Evolutionary conservation across 2,329 filamentous ascomycete species (phyloP).

Genomic region (Penicillium hordei): DNA sequence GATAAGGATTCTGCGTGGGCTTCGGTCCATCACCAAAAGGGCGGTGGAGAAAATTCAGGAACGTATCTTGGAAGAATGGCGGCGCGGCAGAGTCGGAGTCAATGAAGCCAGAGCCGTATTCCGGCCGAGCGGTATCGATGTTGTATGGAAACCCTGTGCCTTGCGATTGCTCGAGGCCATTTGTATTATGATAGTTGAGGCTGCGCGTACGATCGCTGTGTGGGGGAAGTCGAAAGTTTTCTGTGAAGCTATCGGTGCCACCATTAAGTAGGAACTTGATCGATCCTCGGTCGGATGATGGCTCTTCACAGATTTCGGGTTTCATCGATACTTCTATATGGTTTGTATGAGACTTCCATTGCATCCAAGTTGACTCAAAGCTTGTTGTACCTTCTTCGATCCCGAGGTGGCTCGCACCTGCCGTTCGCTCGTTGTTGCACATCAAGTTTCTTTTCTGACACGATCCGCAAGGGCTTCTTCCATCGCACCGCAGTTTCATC

Average conservation of each 20-base stretch:
- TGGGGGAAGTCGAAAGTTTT: conserved; percentile 46
- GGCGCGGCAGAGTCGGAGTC: conserved; percentile 28
- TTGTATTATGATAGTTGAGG: conserved; percentile 39
- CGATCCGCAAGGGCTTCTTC: conserved; percentile 45
- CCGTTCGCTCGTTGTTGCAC: conserved; percentile 40
- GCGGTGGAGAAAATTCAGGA: conserved; percentile 41
- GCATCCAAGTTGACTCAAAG: neutral
- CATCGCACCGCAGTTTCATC: conserved; percentile 51
- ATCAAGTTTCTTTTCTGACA: conserved; percentile 45
- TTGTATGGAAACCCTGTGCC: conserved; percentile 19
- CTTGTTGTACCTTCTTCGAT: conserved; percentile 21
- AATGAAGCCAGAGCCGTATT: conserved; percentile 22
- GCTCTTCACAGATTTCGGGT: conserved; percentile 30
- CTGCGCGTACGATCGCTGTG: conserved; percentile 39
- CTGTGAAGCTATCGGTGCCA: conserved; percentile 49
- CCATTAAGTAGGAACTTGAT: conserved; percentile 50
- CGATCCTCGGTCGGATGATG: conserved; percentile 44
- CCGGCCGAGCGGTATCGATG: conserved; percentile 13
- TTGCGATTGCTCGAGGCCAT: conserved; percentile 25
- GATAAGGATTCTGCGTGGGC: conserved; percentile 23
- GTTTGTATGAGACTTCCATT: neutral
- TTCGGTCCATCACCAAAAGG: conserved; percentile 35
- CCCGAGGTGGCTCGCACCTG: conserved; percentile 12
- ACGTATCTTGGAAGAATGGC: conserved; percentile 38
- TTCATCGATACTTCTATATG: conserved; percentile 22